Base-by-base conservation (phyloP, 2,329 filamentous ascomycete genomes). In the Coleophoma cylindrospora region DNA sequence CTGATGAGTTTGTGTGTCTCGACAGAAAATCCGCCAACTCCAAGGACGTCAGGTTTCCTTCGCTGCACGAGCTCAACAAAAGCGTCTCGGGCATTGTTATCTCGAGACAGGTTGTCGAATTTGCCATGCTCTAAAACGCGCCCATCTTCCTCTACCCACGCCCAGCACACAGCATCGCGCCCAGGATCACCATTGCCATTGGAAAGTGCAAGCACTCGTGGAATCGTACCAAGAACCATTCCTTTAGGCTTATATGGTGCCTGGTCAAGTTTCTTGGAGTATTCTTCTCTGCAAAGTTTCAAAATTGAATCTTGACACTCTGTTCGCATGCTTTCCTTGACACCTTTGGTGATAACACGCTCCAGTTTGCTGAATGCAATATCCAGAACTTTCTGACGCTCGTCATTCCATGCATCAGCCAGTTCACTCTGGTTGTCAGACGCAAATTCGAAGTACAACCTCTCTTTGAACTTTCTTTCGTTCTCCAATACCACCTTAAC, bases 401-500 rank as follows among this genome's bases (percentile, higher is more conserved):
- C 83, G 44, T 85, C 80, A 59, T 96, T 96, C 94, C 94, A 99
- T 10, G 90, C 87, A 69, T 97, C 92, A 3, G 94, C 94, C 43
- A 94, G 80, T 63, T 96, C 91, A 63, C 91, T 96, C 67, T 90
- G 94, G 69, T 95, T 96, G 68, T 99, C 94, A 0, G 91, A 96
- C 55, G 89, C 86, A 55, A 99, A 95, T 60, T 94, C 87, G 44
- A 81, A 77, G 64, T 90, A 87, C 4, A 99, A 78, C 48, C 87
- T 83, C 46, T 83, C 80, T 51, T 84, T 84, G 73, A 96, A 91
- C 34, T 86, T 80, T 7, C 85, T 81, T 59, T 88, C 84, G 49
- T 87, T 83, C 60, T 89, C 83, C 66, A 97, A 79, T 13, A 80
- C 80, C 15, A 97, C 81, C 58, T 82, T 84, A 49, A 99, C 89